Evolutionary conservation across 768 basidiomycete genomes (phyloP), one percentile per base, ranked within the genome.

Genomic region (Lyophyllum atratum): DNA sequence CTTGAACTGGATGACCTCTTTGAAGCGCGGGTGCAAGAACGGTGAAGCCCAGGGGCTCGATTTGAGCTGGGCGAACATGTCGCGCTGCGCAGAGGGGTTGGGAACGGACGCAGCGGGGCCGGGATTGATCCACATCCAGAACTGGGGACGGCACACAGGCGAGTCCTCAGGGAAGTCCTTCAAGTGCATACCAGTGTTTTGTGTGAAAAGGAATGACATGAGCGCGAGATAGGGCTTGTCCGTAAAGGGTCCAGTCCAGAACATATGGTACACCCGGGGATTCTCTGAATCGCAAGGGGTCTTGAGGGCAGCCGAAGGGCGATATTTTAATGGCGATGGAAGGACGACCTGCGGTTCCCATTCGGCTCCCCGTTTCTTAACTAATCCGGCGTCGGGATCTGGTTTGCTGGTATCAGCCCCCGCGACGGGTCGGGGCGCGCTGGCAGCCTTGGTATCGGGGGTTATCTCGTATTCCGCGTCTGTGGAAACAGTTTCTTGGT

Each of bases 101-200:
- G 92, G 91, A 1, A 92, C 80, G 31, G 87, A 77, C 6, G 93
- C 92, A 2, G 93, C 95, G 15, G 93, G 93, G 22, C 93, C 93
- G 14, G 93, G 94, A 65, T 95, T 96, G 69, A 97, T 92, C 95
- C 95, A 97, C 50, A 97, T 71, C 93, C 93, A 96, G 71, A 97
- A 91, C 67, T 95, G 86, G 0, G 95, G 92, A 10, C 91, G 85
- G 69, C 95, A 98, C 24, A 86, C 79, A 1, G 68, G 65, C 1
- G 83, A 64, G 49, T 82, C 74, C 4, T 61, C 45, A 0, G 76
- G 74, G 68, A 71, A 75, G 7, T 77, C 69, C 5, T 62, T 64
- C 21, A 85, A 75, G 65, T 95, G 86, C 14, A 97, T 80, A 11
- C 87, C 90, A 5, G 94, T 83, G 68, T 95, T 95, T 71, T 96